phyloP scores from a whole-genome alignment of 2,329 filamentous ascomycete species.

The Phyllosticta paracitricarpa region DNA sequence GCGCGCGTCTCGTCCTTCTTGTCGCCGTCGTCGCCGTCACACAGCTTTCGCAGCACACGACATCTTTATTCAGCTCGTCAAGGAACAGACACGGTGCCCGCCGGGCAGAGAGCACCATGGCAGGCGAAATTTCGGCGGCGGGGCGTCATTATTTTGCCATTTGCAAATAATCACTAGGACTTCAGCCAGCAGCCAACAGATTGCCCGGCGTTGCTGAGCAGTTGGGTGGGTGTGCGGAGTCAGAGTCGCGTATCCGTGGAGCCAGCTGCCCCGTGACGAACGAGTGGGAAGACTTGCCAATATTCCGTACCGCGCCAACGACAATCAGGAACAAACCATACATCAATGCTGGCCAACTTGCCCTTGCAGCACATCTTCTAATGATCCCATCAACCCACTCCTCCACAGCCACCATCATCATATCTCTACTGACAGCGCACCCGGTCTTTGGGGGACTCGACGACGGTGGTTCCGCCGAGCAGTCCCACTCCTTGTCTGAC shows the following conservation, averaged over 20 bases:
- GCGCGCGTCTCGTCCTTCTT: not conserved
- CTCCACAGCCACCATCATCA: not conserved
- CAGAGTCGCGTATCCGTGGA: constrained; percentile 7
- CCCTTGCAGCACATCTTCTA: constrained; percentile 8
- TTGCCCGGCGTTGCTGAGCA: constrained; percentile 7
- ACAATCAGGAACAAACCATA: constrained; percentile 4
- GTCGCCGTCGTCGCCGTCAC: not conserved
- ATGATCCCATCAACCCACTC: not conserved
- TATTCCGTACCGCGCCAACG: not conserved
- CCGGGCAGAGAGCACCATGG: not conserved
- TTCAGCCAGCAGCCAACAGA: not conserved
- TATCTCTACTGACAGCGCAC: not conserved
- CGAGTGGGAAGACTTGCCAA: constrained; percentile 3
- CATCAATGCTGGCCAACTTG: not conserved
- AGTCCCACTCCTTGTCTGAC: not conserved
- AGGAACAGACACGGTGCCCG: not conserved
- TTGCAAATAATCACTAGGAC: not conserved
- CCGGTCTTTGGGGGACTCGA: not conserved
- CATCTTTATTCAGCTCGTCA: not conserved
- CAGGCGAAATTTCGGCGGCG: not conserved
- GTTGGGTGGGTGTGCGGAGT: not conserved
- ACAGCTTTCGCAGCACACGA: not conserved
- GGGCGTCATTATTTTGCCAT: not conserved
- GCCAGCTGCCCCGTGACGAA: not conserved
- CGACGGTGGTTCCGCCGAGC: not conserved